Evolutionary conservation across 2,329 filamentous ascomycete genomes (phyloP).

Genomic region (Nannizziopsis arthrosporioides): DNA sequence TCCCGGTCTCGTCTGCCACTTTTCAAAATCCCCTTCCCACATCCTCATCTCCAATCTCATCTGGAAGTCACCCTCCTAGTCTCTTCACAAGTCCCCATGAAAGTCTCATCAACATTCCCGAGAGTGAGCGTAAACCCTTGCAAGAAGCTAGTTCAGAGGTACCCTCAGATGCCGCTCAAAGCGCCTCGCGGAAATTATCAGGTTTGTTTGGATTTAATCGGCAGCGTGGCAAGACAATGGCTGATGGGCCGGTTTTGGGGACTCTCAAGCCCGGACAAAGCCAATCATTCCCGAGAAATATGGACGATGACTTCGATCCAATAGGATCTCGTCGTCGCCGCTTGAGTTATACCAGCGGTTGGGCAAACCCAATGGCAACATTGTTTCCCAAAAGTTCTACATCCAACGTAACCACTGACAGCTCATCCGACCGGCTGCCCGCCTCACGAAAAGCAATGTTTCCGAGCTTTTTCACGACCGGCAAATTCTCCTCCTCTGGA

Average conservation of each 20-base stretch:
- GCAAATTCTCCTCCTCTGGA: conserved; percentile 27
- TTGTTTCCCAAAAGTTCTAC: conserved; percentile 38
- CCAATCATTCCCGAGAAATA: conserved; percentile 50
- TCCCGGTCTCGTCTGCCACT: conserved; percentile 17
- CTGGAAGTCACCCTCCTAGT: conserved; percentile 33
- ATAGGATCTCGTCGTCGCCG: conserved; percentile 42
- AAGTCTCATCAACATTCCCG: conserved; percentile 27
- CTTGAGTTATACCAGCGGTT: conserved; percentile 47
- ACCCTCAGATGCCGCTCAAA: conserved; percentile 32
- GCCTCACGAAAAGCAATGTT: conserved; percentile 30
- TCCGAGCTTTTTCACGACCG: conserved; percentile 34
- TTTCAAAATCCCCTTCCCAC: conserved; percentile 27
- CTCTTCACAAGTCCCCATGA: conserved; percentile 39
- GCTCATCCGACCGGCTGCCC: conserved; percentile 26
- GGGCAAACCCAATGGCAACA: conserved; percentile 39
- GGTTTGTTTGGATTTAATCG: conserved; percentile 48
- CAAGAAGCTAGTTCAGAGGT: conserved; percentile 8
- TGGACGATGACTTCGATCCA: conserved; percentile 42
- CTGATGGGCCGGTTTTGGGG: conserved; percentile 46
- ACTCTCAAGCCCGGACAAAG: conserved; percentile 50
- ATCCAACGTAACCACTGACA: conserved; percentile 31
- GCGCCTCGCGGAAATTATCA: conserved; percentile 44
- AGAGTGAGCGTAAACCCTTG: conserved; percentile 24
- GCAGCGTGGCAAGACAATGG: conserved; percentile 49
- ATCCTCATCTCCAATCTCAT: conserved; percentile 36